Evolutionary conservation across 257 asterid genomes (phyloP).

Genomic region (Perilla frutescens): DNA sequence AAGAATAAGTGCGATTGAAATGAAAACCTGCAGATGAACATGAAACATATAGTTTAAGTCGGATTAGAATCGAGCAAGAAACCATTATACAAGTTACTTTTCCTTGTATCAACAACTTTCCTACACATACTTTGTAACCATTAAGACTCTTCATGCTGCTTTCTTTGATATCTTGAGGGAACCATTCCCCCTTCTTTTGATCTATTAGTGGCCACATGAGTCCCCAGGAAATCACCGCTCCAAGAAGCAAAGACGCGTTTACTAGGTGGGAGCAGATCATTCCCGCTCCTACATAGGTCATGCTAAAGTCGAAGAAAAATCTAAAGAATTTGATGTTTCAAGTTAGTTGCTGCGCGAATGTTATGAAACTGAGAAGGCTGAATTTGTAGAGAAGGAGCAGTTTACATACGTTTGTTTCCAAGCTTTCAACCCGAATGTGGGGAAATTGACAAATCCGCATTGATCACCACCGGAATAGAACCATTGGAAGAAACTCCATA

Average conservation of each 20-base stretch:
- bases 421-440: conserved; percentile 85
- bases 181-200: conserved; percentile 64
- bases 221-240: conserved; percentile 76
- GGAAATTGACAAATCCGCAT: conserved; percentile 78
- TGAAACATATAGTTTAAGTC: neutral
- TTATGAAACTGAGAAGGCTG: neutral
- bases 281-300: conserved; percentile 79
- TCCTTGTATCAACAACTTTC: neutral
- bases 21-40: conserved; percentile 64
- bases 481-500: conserved; percentile 94
- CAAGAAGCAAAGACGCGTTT: conserved; percentile 67
- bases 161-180: conserved; percentile 48
- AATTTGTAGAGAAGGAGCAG: neutral
- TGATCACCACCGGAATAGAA: conserved; percentile 72
- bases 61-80: neutral
- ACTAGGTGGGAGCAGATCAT: conserved; percentile 77
- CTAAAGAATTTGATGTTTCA: conserved; percentile 45
- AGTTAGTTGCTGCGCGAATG: conserved; percentile 14
- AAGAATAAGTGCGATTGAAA: conserved; percentile 78
- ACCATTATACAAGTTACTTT: neutral
- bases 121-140: conserved; percentile 61
- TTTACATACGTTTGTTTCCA: conserved; percentile 63
- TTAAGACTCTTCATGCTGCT: conserved; percentile 69
- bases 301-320: conserved; percentile 77
- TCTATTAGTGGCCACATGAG: conserved; percentile 71